phyloP scores from a whole-genome alignment of 2,329 filamentous ascomycete species.

The Diaporthe eres region DNA sequence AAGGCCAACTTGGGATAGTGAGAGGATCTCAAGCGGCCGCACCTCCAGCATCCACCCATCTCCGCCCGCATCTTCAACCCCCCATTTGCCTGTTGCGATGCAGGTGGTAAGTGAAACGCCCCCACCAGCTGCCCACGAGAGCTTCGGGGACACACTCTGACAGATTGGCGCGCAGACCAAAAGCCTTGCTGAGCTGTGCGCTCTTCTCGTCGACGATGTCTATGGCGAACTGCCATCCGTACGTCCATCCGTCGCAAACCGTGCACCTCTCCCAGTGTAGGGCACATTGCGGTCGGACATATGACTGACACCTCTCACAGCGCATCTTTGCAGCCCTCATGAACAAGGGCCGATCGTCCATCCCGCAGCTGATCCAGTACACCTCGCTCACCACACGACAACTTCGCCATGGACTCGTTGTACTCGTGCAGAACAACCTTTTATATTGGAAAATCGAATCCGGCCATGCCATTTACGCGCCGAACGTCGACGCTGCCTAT shows the following conservation, averaged over 20 bases:
- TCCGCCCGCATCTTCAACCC: constrained; percentile 35
- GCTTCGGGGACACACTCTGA: not conserved
- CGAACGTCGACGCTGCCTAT: constrained; percentile 85
- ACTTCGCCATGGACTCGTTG: constrained; percentile 83
- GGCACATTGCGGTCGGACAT: constrained; percentile 25
- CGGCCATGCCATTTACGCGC: constrained; percentile 82
- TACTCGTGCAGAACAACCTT: constrained; percentile 91
- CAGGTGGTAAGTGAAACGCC: constrained; percentile 50
- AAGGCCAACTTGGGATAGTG: constrained; percentile 82
- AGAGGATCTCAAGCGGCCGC: constrained; percentile 82
- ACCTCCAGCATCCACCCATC: constrained; percentile 54
- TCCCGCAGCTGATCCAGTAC: constrained; percentile 77
- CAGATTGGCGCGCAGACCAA: constrained; percentile 65
- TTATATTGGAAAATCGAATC: constrained; percentile 80
- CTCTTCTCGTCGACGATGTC: constrained; percentile 88
- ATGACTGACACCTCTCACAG: constrained; percentile 60
- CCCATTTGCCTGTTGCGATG: constrained; percentile 49
- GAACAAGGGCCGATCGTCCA: constrained; percentile 81
- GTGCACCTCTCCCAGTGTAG: constrained; percentile 41
- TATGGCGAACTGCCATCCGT: constrained; percentile 95
- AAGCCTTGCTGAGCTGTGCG: constrained; percentile 88
- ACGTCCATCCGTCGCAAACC: constrained; percentile 56
- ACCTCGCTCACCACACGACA: constrained; percentile 82
- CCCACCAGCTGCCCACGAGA: constrained; percentile 35
- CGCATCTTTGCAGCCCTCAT: constrained; percentile 87